Percentiles rank a stretch among this genome's conserved stretches.
phyloP scores from a whole-genome alignment of 2,329 filamentous ascomycete genomes.

The Xylaria sp. region DNA sequence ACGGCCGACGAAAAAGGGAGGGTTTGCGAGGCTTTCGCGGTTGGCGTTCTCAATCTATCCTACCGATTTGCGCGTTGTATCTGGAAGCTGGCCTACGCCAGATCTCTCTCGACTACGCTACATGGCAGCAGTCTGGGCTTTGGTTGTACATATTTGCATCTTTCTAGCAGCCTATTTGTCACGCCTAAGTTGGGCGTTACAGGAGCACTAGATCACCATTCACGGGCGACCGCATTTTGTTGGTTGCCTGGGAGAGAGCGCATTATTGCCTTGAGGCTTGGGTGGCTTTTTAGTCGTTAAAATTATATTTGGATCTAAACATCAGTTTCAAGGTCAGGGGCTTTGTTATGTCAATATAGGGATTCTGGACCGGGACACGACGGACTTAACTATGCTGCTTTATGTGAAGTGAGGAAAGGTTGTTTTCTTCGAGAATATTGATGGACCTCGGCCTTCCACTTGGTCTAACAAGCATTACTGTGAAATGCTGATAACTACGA shows the following conservation, averaged over 20 bases:
- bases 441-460: too few relatives aligned
- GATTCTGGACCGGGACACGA: too few relatives aligned
- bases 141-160: constrained; percentile 15
- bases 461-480: too few relatives aligned
- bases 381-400: too few relatives aligned
- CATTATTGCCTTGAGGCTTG: neutral
- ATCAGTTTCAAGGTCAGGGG: too few relatives aligned
- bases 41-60: neutral
- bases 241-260: neutral
- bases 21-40: neutral
- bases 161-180: neutral
- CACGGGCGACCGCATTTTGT: neutral
- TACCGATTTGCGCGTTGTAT: neutral
- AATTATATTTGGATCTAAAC: neutral
- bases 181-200: neutral
- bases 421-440: too few relatives aligned
- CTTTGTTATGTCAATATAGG: too few relatives aligned
- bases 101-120: neutral
- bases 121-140: neutral
- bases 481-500: too few relatives aligned
- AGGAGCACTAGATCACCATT: constrained; percentile 3
- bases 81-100: neutral
- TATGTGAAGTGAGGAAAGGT: too few relatives aligned
- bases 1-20: neutral
- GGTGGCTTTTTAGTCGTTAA: neutral